These are phyloP conservation scores for Trifolium pratense DNA, from an alignment of 306 rosid genomes.

Conservation along the genomic window DNA sequence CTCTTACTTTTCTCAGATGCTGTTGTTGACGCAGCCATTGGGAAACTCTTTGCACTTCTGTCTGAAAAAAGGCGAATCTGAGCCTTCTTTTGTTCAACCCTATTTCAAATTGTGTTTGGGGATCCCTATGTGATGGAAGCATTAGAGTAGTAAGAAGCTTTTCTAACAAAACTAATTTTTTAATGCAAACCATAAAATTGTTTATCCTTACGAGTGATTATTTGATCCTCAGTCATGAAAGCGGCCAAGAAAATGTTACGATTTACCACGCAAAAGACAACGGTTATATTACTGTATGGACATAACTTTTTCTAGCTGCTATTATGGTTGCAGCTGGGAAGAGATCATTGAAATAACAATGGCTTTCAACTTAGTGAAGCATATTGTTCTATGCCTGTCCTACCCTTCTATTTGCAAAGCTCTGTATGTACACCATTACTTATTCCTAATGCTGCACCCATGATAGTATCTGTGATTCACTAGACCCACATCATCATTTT, in stretches of 20 bases:
- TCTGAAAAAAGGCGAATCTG: constrained; percentile 17
- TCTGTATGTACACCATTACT: constrained; percentile 1
- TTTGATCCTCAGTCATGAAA: not conserved
- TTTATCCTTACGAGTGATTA: not conserved
- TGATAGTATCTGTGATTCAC: not conserved
- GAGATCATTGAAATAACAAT: not conserved
- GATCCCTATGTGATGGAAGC: not conserved
- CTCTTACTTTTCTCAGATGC: constrained; percentile 1
- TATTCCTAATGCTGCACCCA: not conserved
- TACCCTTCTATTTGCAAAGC: constrained; percentile 6
- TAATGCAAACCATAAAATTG: not conserved
- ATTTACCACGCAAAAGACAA: not conserved
- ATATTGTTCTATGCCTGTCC: not conserved
- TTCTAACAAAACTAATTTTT: not conserved
- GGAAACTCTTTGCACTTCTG: not conserved
- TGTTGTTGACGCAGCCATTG: constrained; percentile 33
- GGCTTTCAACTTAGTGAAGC: not conserved
- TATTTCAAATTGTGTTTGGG: not conserved
- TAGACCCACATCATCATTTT: not conserved
- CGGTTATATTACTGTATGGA: not conserved
- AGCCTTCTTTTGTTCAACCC: not conserved
- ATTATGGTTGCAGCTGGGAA: not conserved
- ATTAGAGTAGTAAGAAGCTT: not conserved
- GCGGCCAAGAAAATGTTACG: not conserved
- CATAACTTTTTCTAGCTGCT: not conserved